These are phyloP conservation scores for Saturnispora gosingensis DNA, from an alignment of 805 yeast species.

Conservation along the genomic window DNA sequence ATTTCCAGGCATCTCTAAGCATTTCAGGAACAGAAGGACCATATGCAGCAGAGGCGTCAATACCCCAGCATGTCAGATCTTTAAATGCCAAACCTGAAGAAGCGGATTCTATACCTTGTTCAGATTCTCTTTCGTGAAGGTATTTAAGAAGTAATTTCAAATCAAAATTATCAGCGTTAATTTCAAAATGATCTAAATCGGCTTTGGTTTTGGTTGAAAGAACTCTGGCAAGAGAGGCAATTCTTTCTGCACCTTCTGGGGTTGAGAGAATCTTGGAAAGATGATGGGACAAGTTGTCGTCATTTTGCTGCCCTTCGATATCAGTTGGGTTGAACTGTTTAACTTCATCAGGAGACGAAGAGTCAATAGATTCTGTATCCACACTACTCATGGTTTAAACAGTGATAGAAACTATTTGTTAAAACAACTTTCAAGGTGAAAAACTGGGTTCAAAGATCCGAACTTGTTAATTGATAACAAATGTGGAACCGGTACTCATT, in stretches of 20 bases:
- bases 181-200: conserved; percentile 36
- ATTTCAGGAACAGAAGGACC: conserved; percentile 39
- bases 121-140: conserved; percentile 28
- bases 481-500: background rate
- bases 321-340: conserved; percentile 21
- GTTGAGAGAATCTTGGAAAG: conserved; percentile 21
- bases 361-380: conserved; percentile 20
- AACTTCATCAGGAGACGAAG: conserved; percentile 17
- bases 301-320: conserved; percentile 19
- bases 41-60: conserved; percentile 45
- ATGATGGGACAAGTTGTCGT: conserved; percentile 21
- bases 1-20: conserved; percentile 26
- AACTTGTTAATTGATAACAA: too few relatives aligned
- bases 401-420: background rate
- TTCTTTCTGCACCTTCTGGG: conserved; percentile 25
- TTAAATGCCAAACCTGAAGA: conserved; percentile 44
- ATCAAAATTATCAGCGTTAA: conserved; percentile 39
- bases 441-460: background rate
- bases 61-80: conserved; percentile 36
- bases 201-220: conserved; percentile 40
- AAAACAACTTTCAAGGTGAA: background rate
- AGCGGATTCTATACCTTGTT: conserved; percentile 39
- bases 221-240: conserved; percentile 42
- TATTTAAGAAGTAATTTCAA: conserved; percentile 34
- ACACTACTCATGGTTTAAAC: conserved; percentile 7